These are phyloP conservation scores for Fusarium sulawesiense DNA, from an alignment of 2,329 filamentous ascomycete species.

Conservation along the genomic window DNA sequence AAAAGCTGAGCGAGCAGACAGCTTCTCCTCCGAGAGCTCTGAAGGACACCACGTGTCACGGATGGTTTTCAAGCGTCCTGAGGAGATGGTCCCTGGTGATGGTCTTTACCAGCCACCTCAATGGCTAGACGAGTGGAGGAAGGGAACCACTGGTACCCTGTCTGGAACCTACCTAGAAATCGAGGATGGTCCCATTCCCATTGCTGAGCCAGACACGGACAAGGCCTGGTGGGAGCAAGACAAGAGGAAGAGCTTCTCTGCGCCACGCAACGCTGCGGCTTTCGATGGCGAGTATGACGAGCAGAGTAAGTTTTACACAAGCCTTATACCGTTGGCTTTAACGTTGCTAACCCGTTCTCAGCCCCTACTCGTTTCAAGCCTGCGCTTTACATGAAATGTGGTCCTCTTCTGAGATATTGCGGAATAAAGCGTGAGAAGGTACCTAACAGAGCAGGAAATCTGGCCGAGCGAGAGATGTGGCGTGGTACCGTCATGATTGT, in stretches of 20 bases:
- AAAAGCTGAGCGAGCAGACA: constrained; percentile 48
- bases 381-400: constrained; percentile 85
- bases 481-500: constrained; percentile 96
- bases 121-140: constrained; percentile 79
- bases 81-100: constrained; percentile 60
- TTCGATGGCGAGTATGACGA: constrained; percentile 78
- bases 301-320: constrained; percentile 57
- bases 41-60: constrained; percentile 55
- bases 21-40: constrained; percentile 46
- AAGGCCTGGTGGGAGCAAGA: constrained; percentile 83
- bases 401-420: constrained; percentile 88
- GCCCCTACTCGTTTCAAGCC: constrained; percentile 82
- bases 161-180: constrained; percentile 70
- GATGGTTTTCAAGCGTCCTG: constrained; percentile 56
- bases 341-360: constrained; percentile 43
- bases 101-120: constrained; percentile 68
- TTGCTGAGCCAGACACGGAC: constrained; percentile 58
- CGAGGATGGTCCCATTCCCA: constrained; percentile 54
- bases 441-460: constrained; percentile 45
- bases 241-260: constrained; percentile 58
- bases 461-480: constrained; percentile 81
- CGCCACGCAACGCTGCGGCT: constrained; percentile 67
- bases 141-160: constrained; percentile 71
- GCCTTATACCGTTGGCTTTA: background rate
- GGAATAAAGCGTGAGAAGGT: constrained; percentile 77